Evolutionary conservation across 2,329 filamentous ascomycete species (phyloP).

Genomic region (Epicoccum nigrum): DNA sequence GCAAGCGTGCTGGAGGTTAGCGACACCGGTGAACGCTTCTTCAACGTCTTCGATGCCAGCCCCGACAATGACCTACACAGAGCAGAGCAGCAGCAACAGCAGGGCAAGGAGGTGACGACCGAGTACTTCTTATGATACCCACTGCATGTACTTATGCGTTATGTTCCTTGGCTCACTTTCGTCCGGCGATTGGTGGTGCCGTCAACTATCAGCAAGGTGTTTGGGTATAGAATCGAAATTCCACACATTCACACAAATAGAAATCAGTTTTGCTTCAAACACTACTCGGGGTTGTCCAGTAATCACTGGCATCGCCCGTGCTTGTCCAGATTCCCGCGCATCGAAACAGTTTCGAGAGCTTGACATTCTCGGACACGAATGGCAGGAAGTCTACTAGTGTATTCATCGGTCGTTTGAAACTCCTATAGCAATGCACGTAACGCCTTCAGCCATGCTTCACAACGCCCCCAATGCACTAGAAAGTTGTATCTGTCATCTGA

Average conservation of each 20-base stretch:
- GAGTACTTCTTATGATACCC: conserved; percentile 70
- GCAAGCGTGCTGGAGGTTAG: conserved; percentile 96
- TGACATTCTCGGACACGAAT: neutral
- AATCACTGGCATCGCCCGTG: no score
- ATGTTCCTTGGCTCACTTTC: conserved; percentile 17
- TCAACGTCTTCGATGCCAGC: conserved; percentile 97
- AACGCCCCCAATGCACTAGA: neutral
- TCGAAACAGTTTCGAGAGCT: no score
- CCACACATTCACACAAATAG: no score
- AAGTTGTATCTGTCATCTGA: conserved; percentile 24
- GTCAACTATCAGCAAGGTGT: neutral
- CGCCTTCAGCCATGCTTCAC: neutral
- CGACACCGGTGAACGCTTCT: conserved; percentile 89
- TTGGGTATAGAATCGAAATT: neutral
- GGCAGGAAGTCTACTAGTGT: neutral
- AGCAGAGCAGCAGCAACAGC: conserved; percentile 74
- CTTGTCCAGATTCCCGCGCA: no score
- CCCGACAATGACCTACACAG: conserved; percentile 94
- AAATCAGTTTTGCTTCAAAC: no score
- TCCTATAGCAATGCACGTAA: neutral
- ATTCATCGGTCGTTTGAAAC: neutral
- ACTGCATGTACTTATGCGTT: conserved; percentile 22
- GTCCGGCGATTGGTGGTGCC: conserved; percentile 22
- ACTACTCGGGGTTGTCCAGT: no score
- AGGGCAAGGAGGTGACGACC: conserved; percentile 73